A percentile compares a stretch with the other conserved stretches of the same genome.
Conservation (phyloP, 179 eudicot species). For the Silene coronaria region DNA sequence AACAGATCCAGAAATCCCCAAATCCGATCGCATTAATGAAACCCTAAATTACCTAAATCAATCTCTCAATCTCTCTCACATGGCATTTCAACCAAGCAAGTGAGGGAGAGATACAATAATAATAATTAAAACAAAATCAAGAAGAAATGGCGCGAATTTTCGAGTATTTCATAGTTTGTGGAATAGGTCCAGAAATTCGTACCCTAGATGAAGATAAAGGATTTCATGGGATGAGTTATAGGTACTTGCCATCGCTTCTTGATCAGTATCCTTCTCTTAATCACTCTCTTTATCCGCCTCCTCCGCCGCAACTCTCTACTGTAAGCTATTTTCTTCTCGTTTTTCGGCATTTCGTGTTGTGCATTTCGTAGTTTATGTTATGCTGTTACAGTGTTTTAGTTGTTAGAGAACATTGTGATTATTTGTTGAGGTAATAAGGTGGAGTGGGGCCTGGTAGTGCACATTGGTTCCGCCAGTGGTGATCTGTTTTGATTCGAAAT, state of each 20-base stretch:
- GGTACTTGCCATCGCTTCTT: constrained; percentile 67
- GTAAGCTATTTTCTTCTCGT: constrained; percentile 27
- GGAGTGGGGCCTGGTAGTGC: too few species aligned
- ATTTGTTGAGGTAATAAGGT: background rate
- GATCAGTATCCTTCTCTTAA: constrained; percentile 76
- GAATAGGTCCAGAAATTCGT: constrained; percentile 86
- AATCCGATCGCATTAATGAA: constrained; percentile 1
- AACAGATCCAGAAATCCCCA: background rate
- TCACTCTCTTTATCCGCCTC: constrained; percentile 69
- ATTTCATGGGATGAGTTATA: constrained; percentile 50
- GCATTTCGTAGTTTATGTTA: background rate
- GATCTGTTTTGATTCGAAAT: too few species aligned
- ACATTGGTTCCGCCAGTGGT: too few species aligned
- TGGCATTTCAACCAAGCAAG: background rate
- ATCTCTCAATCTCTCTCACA: background rate
- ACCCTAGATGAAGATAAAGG: constrained; percentile 70
- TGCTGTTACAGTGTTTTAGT: background rate
- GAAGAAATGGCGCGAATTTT: constrained; percentile 54
- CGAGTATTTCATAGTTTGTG: constrained; percentile 93
- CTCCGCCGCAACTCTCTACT: constrained; percentile 92
- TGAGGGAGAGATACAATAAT: background rate
- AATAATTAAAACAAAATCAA: background rate
- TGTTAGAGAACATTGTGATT: too few species aligned
- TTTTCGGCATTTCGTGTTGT: background rate
- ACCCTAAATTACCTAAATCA: background rate